Evolutionary conservation across 2,329 filamentous ascomycete genomes (phyloP).

Genomic region (Pseudogymnoascus sp.): DNA sequence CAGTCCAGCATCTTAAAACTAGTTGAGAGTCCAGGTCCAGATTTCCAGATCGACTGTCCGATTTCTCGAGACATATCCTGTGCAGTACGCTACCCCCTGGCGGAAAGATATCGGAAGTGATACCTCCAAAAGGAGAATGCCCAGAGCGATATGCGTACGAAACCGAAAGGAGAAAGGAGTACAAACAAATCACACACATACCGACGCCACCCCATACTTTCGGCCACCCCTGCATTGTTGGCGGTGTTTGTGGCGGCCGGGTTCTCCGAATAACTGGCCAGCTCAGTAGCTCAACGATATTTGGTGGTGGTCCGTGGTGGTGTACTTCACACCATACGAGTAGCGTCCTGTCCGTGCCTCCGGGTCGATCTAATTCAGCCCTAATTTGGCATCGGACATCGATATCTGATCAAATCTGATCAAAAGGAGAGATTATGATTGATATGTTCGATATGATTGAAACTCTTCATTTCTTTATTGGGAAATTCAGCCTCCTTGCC

Average conservation of each 20-base stretch:
- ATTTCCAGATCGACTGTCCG: not conserved
- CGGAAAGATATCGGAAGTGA: not conserved
- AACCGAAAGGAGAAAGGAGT: not conserved
- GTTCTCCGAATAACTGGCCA: not conserved
- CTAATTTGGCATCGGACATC: not conserved
- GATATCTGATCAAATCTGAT: not conserved
- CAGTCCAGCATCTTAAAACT: not conserved
- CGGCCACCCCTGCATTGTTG: not conserved
- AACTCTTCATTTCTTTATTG: not conserved
- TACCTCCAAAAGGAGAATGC: not conserved
- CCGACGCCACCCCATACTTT: constrained; percentile 1
- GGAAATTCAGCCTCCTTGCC: not conserved
- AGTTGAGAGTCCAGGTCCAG: not conserved
- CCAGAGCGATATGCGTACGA: not conserved
- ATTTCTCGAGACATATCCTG: not conserved
- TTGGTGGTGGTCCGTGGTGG: not conserved
- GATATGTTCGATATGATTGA: too few relatives aligned
- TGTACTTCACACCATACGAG: not conserved
- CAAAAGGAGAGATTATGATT: not conserved
- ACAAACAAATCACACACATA: not conserved
- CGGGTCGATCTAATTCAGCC: not conserved
- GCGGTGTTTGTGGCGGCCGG: not conserved
- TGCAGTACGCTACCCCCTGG: not conserved
- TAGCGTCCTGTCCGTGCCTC: not conserved
- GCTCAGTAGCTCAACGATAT: not conserved